Percentiles rank a stretch among this genome's conserved stretches.
These are phyloP conservation scores for Emergomyces africanus DNA, from an alignment of 2,329 filamentous ascomycete species.

Conservation along the genomic window DNA sequence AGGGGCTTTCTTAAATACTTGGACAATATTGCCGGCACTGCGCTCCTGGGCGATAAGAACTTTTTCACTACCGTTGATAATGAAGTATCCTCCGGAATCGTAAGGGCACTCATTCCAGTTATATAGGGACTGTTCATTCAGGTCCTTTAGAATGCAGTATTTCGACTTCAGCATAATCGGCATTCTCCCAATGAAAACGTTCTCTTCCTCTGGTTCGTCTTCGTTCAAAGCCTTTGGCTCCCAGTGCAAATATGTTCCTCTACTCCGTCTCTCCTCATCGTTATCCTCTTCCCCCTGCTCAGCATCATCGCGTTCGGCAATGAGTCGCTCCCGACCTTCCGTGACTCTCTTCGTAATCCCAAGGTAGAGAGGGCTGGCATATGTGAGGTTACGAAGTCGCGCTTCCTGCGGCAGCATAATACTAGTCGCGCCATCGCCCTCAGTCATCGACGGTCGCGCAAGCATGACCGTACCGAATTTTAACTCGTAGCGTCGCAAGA, in stretches of 20 bases:
- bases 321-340: slow-evolving; percentile 63
- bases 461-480: slow-evolving; percentile 86
- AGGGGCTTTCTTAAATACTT: slow-evolving; percentile 95
- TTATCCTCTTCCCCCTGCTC: slow-evolving; percentile 37
- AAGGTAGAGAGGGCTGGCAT: slow-evolving; percentile 81
- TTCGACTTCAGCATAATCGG: slow-evolving; percentile 98
- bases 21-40: slow-evolving; percentile 95
- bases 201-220: slow-evolving; percentile 50
- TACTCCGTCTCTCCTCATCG: slow-evolving; percentile 36
- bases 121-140: slow-evolving; percentile 77
- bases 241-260: slow-evolving; percentile 34
- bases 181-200: slow-evolving; percentile 86
- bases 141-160: slow-evolving; percentile 77
- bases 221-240: slow-evolving; percentile 32
- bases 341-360: slow-evolving; percentile 76
- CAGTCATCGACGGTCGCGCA: slow-evolving; percentile 78
- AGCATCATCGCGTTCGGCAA: slow-evolving; percentile 53
- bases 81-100: slow-evolving; percentile 96
- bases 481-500: slow-evolving; percentile 85
- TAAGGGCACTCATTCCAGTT: slow-evolving; percentile 94
- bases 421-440: slow-evolving; percentile 78
- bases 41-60: slow-evolving; percentile 96
- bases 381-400: slow-evolving; percentile 88
- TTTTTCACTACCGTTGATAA: slow-evolving; percentile 98
- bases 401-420: slow-evolving; percentile 89